A percentile compares a stretch with the other conserved stretches of the same genome.
phyloP scores from a whole-genome alignment of 345 rosid genomes.

The Citrus inodora region DNA sequence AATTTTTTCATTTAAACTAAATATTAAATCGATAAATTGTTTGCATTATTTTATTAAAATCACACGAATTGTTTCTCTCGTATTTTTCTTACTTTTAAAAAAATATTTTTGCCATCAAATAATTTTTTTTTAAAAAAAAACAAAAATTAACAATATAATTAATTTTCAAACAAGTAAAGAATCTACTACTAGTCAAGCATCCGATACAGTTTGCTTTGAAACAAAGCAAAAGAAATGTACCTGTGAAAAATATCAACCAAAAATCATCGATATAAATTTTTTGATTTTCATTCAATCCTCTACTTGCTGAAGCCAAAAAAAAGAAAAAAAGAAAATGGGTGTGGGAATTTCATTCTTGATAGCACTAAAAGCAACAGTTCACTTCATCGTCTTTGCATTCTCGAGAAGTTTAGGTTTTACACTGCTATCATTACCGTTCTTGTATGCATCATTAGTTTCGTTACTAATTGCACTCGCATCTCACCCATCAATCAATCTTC shows the following conservation, averaged over 20 bases:
- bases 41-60: no score
- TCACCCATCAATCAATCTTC: slow-evolving; percentile 46
- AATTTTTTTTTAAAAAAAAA: no score
- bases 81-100: no score
- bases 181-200: no score
- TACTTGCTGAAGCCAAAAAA: neutral
- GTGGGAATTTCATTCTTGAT: slow-evolving; percentile 47
- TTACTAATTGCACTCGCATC: slow-evolving; percentile 37
- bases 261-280: neutral
- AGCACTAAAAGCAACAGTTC: slow-evolving; percentile 32
- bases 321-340: slow-evolving; percentile 56
- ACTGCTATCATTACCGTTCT: slow-evolving; percentile 37
- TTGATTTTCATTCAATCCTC: neutral
- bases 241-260: neutral
- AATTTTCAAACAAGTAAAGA: no score
- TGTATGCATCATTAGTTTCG: slow-evolving; percentile 48
- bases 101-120: no score
- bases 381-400: slow-evolving; percentile 28
- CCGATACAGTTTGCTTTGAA: neutral
- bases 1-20: no score
- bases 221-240: neutral
- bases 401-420: slow-evolving; percentile 31
- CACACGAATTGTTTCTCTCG: no score
- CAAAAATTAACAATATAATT: no score
- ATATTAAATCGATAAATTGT: no score